Conservation (phyloP, 768 basidiomycete species). For the Termitomyces sp. region DNA sequence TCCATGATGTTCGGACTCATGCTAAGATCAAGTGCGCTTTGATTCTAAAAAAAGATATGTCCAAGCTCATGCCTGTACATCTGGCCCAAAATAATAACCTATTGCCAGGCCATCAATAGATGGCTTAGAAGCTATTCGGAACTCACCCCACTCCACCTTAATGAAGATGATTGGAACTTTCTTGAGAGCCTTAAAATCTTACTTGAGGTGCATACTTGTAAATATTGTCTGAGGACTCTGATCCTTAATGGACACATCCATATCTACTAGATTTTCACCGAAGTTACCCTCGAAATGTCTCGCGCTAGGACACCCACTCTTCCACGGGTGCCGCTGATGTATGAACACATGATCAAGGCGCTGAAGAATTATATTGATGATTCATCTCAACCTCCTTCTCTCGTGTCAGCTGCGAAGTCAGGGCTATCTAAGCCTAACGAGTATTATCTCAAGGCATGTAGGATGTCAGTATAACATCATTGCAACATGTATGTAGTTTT, state of each 20-base stretch:
- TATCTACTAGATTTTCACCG: constrained; percentile 20
- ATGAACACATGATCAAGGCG: constrained; percentile 18
- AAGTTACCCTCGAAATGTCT: constrained; percentile 24
- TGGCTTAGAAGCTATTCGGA: constrained; percentile 17
- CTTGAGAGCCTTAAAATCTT: constrained; percentile 14
- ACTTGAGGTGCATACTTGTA: constrained; percentile 14
- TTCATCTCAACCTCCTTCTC: not conserved
- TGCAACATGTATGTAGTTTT: constrained; percentile 21
- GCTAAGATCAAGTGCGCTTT: constrained; percentile 25
- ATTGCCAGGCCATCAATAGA: constrained; percentile 26
- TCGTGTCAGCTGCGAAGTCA: constrained; percentile 16
- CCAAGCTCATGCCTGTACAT: not conserved
- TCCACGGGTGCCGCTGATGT: constrained; percentile 26
- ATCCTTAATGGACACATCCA: not conserved
- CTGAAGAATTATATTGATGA: constrained; percentile 8
- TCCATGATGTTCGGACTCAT: constrained; percentile 28
- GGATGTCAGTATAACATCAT: constrained; percentile 22
- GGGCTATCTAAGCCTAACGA: constrained; percentile 22
- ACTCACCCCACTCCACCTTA: not conserved
- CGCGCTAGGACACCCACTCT: constrained; percentile 19
- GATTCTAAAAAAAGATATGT: constrained; percentile 18
- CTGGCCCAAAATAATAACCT: too few relatives aligned
- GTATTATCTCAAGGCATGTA: constrained; percentile 17
- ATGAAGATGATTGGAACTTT: constrained; percentile 15
- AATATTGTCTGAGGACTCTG: not conserved